phyloP scores from a whole-genome alignment of 2,329 filamentous ascomycete species.

The Phoma sp. region DNA sequence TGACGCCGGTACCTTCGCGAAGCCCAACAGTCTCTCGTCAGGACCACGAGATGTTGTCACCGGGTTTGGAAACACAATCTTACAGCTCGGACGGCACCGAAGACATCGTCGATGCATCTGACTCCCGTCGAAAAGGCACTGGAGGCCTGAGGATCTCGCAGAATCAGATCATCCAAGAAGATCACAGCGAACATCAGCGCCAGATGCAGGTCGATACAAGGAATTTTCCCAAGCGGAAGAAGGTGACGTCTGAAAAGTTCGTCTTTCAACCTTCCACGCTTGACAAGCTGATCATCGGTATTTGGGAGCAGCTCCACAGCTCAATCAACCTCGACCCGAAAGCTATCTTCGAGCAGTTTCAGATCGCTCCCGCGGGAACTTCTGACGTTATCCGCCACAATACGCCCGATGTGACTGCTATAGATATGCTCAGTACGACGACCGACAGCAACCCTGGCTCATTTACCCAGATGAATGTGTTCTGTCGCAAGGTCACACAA shows the following conservation, averaged over 20 bases:
- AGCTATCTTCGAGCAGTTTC: slow-evolving; percentile 43
- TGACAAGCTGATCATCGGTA: slow-evolving; percentile 58
- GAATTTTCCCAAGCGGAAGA: slow-evolving; percentile 45
- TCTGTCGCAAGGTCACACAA: slow-evolving; percentile 56
- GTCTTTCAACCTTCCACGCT: slow-evolving; percentile 57
- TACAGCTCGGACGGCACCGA: slow-evolving; percentile 13
- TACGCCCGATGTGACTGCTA: slow-evolving; percentile 13
- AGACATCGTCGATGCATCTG: background rate
- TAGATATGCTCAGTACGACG: slow-evolving; percentile 22
- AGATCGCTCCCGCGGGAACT: slow-evolving; percentile 27
- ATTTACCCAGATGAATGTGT: slow-evolving; percentile 54
- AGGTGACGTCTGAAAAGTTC: slow-evolving; percentile 46
- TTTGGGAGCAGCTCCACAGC: slow-evolving; percentile 59
- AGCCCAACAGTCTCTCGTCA: slow-evolving; percentile 26
- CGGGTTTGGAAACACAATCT: slow-evolving; percentile 12
- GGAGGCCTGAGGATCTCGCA: slow-evolving; percentile 40
- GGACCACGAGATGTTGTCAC: slow-evolving; percentile 14
- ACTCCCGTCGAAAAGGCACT: slow-evolving; percentile 34
- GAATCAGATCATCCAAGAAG: slow-evolving; percentile 34
- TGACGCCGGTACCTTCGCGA: slow-evolving; percentile 32
- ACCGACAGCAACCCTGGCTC: slow-evolving; percentile 23
- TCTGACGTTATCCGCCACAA: slow-evolving; percentile 23
- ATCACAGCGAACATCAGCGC: slow-evolving; percentile 41
- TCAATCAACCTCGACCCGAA: slow-evolving; percentile 53
- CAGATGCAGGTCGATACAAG: slow-evolving; percentile 43